Base-by-base conservation (phyloP, 73 alveolate species). In the Effrenium voratum region DNA sequence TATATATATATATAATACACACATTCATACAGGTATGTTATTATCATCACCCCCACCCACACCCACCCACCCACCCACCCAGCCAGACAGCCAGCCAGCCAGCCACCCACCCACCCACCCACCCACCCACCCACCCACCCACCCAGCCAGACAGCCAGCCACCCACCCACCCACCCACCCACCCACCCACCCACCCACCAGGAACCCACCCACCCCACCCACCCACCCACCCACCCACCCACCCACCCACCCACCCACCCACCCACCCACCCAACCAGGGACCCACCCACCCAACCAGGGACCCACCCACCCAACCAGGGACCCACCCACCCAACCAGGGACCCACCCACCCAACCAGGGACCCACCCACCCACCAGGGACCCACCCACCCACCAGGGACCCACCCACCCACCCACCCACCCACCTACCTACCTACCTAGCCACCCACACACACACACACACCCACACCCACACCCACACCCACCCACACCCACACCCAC, bases 341-440 rank as follows among this genome's bases (percentile, higher is more conserved):
- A 66, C 79, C 8, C 41, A 66, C 79, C 8, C 40, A 66, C 79
- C 8, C 41, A 66, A 5, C 8, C 40, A 66, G 40, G 24, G 44
- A 66, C 79, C 8, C 40, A 66, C 79, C 8, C 79, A 66, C 41
- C 8, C 40, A 66, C 79, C 79, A 66, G 40, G 79, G 79, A 66
- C 79, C 8, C 79, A 66, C 79, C 40, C 40, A 66, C 79, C 8
- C 79, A 66, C 79, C 79, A 66, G 40, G 38, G 79, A 66, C 79
- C 8, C 79, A 66, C 79, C 8, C 44, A 66, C 41, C 8, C 40
- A 66, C 41, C 8, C 79, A 66, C 79, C 8, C 79, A 66, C 79
- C 8, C 44, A 66, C 40, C 8, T 15, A 66, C 44, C 8, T 12
- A 66, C 79, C 8, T 36, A 66, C 40, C 8, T 15, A 66, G 79